A percentile compares a stretch with the other conserved stretches of the same genome.
Evolutionary conservation across 805 yeast genomes (phyloP).

Genomic region (Saturnispora hagleri): DNA sequence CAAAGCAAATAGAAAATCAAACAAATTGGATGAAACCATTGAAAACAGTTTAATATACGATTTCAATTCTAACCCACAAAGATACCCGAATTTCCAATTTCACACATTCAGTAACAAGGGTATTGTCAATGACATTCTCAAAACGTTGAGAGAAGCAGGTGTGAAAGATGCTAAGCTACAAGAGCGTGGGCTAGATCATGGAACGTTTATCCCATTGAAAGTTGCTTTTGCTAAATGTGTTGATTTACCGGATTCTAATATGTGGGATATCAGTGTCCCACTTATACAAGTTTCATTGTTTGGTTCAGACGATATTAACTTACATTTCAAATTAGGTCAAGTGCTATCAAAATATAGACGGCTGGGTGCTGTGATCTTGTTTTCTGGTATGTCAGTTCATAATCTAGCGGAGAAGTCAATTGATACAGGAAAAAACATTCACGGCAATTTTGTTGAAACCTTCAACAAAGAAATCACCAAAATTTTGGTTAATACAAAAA

Average conservation of each 20-base stretch:
- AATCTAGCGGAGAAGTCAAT: slow-evolving; percentile 47
- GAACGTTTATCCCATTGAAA: slow-evolving; percentile 72
- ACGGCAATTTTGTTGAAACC: slow-evolving; percentile 39
- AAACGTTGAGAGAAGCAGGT: slow-evolving; percentile 33
- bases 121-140: slow-evolving; percentile 37
- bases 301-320: slow-evolving; percentile 31
- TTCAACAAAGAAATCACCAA: slow-evolving; percentile 41
- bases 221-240: slow-evolving; percentile 48
- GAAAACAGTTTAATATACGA: slow-evolving; percentile 62
- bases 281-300: slow-evolving; percentile 43
- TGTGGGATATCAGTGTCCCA: slow-evolving; percentile 38
- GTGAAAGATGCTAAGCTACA: slow-evolving; percentile 34
- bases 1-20: slow-evolving; percentile 10
- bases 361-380: slow-evolving; percentile 44
- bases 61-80: slow-evolving; percentile 60
- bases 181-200: slow-evolving; percentile 68
- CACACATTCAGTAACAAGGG: slow-evolving; percentile 37
- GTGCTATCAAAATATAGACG: slow-evolving; percentile 41
- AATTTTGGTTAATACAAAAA: slow-evolving; percentile 26
- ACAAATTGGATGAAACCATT: slow-evolving; percentile 13
- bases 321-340: slow-evolving; percentile 46
- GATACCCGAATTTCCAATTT: slow-evolving; percentile 55
- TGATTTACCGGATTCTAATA: slow-evolving; percentile 26
- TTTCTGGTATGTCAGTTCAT: slow-evolving; percentile 76
- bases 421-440: not conserved